Conservation (phyloP, 2,329 filamentous ascomycete species). For the Calycina herbarum region DNA sequence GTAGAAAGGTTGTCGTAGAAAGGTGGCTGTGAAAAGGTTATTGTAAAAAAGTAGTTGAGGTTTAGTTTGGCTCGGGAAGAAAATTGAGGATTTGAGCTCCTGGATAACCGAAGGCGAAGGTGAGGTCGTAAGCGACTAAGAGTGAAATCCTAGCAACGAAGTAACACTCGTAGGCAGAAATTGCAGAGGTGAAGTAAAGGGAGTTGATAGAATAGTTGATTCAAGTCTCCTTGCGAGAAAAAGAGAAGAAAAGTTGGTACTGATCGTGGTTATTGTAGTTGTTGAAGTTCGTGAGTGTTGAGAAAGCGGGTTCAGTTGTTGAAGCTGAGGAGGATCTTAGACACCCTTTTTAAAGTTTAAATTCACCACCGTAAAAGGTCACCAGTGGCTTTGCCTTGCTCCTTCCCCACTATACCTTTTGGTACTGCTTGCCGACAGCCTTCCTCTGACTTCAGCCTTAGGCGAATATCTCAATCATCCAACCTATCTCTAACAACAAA, state of each 20-base stretch:
- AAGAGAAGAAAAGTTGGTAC: neutral
- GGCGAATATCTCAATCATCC: no score
- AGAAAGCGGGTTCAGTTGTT: no score
- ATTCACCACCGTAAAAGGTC: no score
- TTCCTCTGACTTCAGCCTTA: no score
- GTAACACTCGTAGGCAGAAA: neutral
- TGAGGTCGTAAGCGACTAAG: neutral
- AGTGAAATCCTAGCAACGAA: neutral
- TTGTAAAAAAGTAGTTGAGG: neutral
- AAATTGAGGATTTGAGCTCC: neutral
- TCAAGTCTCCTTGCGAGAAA: neutral
- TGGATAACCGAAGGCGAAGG: neutral
- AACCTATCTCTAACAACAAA: no score
- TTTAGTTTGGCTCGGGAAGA: neutral
- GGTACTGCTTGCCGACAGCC: no score
- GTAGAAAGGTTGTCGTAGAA: neutral
- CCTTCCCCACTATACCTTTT: no score
- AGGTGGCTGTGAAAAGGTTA: neutral
- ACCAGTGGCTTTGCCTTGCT: no score
- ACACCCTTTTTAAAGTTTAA: no score
- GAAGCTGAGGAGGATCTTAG: no score
- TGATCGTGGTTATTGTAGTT: no score
- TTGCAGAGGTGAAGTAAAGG: neutral
- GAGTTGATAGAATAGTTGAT: neutral
- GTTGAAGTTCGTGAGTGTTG: no score